Evolutionary conservation across 2,329 filamentous ascomycete species (phyloP), one percentile per base, ranked within the genome.

Genomic region (Hypoxylon sp.): DNA sequence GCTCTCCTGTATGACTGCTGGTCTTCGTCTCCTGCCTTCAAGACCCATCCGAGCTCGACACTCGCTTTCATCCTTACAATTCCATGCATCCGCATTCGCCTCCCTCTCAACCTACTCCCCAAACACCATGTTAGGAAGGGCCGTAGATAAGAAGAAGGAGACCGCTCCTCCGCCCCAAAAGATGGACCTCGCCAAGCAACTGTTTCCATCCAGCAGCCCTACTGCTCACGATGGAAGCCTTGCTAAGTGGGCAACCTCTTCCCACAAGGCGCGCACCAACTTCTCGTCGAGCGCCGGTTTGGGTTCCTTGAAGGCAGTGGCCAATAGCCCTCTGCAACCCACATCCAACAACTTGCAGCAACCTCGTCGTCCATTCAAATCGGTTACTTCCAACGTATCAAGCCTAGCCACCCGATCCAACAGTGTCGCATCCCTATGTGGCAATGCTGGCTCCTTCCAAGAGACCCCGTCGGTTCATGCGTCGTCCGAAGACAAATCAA

Each of bases 181-280:
- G 52, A 67, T 72, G 7, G 68, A 74, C 49, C 73, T 85, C 44
- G 75, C 79, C 4, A 86, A 87, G 73, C 80, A 85, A 59, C 77
- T 85, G 15, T 86, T 88, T 66, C 81, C 85, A 3, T 87, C 87
- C 1, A 88, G 84, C 74, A 87, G 82, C 68, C 83, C 84, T 44
- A 73, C 78, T 24, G 71, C 74, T 15, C 76, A 74, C 5, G 79
- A 81, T 73, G 76, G 76, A 39, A 83, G 82, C 62, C 84, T 88
- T 67, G 75, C 82, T 57, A 80, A 85, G 48, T 81, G 68, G 71
- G 62, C 65, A 28, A 48, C 13, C 8, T 66, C 82, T 56, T 78
- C 85, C 68, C 82, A 81, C 64, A 84, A 80, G 68, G 73, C 75
- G 19, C 75, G 79, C 30, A 76, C 75, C 39, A 76, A 77, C 52